A percentile compares a stretch with the other conserved stretches of the same genome.
phyloP scores from a whole-genome alignment of 139 green algal species.

The Dunaliella primolecta region DNA sequence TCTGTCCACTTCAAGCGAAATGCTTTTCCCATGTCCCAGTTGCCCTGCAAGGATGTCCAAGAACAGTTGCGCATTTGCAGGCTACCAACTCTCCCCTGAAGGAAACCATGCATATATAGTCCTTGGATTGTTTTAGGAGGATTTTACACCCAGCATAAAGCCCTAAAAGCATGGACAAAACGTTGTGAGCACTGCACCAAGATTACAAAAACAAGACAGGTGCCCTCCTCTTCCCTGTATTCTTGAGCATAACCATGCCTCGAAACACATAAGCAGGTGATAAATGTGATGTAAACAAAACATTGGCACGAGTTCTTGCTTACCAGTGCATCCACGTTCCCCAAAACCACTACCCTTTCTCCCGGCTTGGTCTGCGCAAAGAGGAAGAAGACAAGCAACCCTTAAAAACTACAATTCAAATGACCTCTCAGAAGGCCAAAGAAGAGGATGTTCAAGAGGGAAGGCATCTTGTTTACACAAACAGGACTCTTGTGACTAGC shows the following conservation, averaged over 20 bases:
- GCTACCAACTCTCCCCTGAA: too few species aligned
- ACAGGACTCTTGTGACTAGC: neutral
- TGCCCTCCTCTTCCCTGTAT: neutral
- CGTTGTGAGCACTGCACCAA: neutral
- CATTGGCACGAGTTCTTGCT: neutral
- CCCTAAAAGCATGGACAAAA: neutral
- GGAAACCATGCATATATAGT: neutral
- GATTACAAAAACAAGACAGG: neutral
- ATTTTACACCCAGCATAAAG: neutral
- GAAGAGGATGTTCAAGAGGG: neutral
- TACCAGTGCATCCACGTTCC: neutral
- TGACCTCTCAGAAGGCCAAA: neutral
- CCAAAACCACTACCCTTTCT: neutral
- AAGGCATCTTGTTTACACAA: neutral
- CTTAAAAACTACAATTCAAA: neutral
- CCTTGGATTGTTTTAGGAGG: neutral
- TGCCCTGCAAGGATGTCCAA: too few species aligned
- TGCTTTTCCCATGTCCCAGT: neutral
- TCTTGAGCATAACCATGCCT: too few species aligned
- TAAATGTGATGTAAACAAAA: neutral
- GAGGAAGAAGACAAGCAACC: neutral
- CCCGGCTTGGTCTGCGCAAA: neutral
- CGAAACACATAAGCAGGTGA: too few species aligned
- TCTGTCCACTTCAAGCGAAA: neutral
- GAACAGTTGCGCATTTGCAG: neutral